phyloP scores from a whole-genome alignment of 148 eudicot genomes.

The Cornus controversa region DNA sequence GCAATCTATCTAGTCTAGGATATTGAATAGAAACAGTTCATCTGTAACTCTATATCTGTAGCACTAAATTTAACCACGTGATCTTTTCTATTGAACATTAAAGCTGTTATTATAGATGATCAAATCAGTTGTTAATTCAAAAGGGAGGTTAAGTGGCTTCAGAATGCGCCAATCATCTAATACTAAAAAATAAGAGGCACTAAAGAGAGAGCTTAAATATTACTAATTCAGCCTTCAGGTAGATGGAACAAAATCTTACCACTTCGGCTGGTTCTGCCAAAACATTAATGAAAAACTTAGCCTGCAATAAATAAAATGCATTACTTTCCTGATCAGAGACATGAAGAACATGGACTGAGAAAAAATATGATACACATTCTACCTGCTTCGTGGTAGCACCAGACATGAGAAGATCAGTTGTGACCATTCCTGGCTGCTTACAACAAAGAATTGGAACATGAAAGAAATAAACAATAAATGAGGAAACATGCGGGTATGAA shows the following conservation, averaged over 20 bases:
- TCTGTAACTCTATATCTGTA: not conserved
- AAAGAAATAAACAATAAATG: slow-evolving; percentile 2
- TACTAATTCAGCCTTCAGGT: not conserved
- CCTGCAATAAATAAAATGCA: slow-evolving; percentile 52
- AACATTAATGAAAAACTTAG: slow-evolving; percentile 94
- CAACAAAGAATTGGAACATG: not conserved
- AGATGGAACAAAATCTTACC: slow-evolving; percentile 42
- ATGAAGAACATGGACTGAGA: not conserved
- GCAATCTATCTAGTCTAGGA: not conserved
- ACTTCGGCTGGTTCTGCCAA: slow-evolving; percentile 97
- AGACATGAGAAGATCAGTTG: slow-evolving; percentile 96
- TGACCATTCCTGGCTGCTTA: slow-evolving; percentile 96
- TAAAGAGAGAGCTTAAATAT: not conserved
- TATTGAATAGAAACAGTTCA: not conserved
- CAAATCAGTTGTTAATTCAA: not conserved
- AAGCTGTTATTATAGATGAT: not conserved
- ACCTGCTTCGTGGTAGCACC: slow-evolving; percentile 98
- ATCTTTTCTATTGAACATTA: not conserved
- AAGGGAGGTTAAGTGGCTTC: not conserved
- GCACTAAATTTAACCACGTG: not conserved
- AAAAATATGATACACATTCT: not conserved
- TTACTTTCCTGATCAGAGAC: slow-evolving; percentile 1
- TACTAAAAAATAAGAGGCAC: not conserved
- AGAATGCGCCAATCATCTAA: not conserved
- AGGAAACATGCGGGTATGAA: not conserved